A percentile compares a stretch with the other conserved stretches of the same genome.
Evolutionary conservation across 2,329 filamentous ascomycete genomes (phyloP).

Genomic region (Aspergillus novofumigatus): DNA sequence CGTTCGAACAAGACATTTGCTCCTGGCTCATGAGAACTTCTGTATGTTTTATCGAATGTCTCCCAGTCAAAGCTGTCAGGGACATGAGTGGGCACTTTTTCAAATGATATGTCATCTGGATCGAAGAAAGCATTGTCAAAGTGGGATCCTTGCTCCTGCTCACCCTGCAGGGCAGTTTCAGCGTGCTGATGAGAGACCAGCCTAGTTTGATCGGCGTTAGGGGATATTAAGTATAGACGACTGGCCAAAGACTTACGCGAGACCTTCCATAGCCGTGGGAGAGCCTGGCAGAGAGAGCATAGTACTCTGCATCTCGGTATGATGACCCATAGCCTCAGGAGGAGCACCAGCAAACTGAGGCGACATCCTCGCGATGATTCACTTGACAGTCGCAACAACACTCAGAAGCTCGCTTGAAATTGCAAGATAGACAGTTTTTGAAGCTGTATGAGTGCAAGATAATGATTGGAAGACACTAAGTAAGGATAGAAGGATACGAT

Average conservation of each 20-base stretch:
- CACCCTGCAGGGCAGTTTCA: not conserved
- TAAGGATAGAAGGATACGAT: not conserved
- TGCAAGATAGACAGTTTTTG: not conserved
- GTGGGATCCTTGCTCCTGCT: not conserved
- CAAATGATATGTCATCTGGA: not conserved
- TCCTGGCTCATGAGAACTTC: not conserved
- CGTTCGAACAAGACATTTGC: not conserved
- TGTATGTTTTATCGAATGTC: not conserved
- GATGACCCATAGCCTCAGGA: not conserved
- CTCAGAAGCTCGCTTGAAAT: not conserved
- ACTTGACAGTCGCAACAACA: not conserved
- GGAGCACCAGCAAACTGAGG: not conserved
- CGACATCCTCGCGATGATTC: not conserved
- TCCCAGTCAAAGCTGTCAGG: not conserved
- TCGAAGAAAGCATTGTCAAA: not conserved
- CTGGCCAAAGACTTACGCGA: not conserved
- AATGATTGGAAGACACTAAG: not conserved
- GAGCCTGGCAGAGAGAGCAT: not conserved
- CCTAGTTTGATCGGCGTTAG: not conserved
- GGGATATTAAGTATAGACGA: not conserved
- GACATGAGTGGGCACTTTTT: not conserved
- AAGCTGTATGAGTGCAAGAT: not conserved
- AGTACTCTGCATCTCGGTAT: not conserved
- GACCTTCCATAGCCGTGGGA: not conserved
- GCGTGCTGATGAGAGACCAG: not conserved